These are phyloP conservation scores for Oidium heveae DNA, from an alignment of 2,329 filamentous ascomycete genomes.

Conservation along the genomic window DNA sequence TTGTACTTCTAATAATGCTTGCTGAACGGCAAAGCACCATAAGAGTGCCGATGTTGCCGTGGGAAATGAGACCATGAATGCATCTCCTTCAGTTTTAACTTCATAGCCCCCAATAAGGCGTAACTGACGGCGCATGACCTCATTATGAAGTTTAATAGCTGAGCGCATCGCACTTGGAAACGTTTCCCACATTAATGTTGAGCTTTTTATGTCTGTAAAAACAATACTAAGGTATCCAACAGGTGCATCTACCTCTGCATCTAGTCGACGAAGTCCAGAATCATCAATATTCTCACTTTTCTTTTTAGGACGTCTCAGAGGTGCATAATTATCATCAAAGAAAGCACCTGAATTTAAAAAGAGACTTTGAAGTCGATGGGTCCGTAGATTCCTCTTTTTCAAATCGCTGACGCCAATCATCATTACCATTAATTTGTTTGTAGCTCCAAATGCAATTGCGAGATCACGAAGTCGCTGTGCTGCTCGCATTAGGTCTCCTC, in stretches of 20 bases:
- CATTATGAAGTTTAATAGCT: slow-evolving; percentile 92
- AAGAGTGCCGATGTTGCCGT: slow-evolving; percentile 83
- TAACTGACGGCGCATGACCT: slow-evolving; percentile 81
- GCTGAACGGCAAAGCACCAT: slow-evolving; percentile 92
- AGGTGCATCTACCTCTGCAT: slow-evolving; percentile 75
- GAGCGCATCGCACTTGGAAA: slow-evolving; percentile 89
- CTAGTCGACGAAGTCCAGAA: slow-evolving; percentile 64
- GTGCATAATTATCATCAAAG: slow-evolving; percentile 42
- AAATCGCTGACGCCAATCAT: slow-evolving; percentile 82
- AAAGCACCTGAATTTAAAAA: slow-evolving; percentile 57
- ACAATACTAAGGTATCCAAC: slow-evolving; percentile 79
- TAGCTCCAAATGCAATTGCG: slow-evolving; percentile 84
- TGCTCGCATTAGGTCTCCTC: slow-evolving; percentile 76
- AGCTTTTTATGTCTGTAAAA: slow-evolving; percentile 98
- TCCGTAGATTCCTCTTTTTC: slow-evolving; percentile 52
- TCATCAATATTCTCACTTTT: slow-evolving; percentile 43
- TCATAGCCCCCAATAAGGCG: slow-evolving; percentile 90
- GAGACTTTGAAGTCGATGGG: slow-evolving; percentile 50
- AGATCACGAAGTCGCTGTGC: slow-evolving; percentile 85
- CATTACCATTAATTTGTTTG: slow-evolving; percentile 96
- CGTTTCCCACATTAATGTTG: slow-evolving; percentile 85
- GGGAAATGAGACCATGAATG: slow-evolving; percentile 97
- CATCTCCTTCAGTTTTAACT: slow-evolving; percentile 98
- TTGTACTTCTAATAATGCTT: slow-evolving; percentile 59
- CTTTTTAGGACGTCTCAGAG: slow-evolving; percentile 37